Evolutionary conservation across 2,329 filamentous ascomycete species (phyloP).

Genomic region (Phaeosphaeriaceae sp.): DNA sequence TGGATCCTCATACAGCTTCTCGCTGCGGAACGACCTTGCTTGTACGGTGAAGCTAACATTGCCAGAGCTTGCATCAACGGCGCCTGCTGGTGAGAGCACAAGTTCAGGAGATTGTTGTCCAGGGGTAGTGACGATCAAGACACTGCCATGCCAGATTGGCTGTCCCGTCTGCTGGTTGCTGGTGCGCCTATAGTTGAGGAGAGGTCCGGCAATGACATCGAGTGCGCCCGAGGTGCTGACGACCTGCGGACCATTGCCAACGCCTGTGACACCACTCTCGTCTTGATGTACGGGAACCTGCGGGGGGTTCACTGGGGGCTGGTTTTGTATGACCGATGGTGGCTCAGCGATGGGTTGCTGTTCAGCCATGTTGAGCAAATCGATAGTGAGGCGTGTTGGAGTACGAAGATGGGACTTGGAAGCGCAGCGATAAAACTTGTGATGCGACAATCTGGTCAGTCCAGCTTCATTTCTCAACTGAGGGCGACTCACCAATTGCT

Average conservation of each 20-base stretch:
- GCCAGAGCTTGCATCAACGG: slow-evolving; percentile 30
- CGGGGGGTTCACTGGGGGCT: not conserved
- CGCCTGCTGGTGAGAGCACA: slow-evolving; percentile 61
- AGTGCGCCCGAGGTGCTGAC: slow-evolving; percentile 48
- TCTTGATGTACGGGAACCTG: slow-evolving; percentile 23
- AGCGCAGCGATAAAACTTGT: slow-evolving; percentile 10
- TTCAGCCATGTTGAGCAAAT: not conserved
- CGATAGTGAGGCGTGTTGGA: slow-evolving; percentile 3
- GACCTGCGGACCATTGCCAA: slow-evolving; percentile 54
- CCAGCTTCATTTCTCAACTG: slow-evolving; percentile 8
- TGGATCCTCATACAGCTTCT: slow-evolving; percentile 67
- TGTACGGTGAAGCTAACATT: slow-evolving; percentile 33
- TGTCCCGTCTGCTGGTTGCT: slow-evolving; percentile 57
- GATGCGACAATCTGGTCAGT: slow-evolving; percentile 15
- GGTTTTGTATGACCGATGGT: not conserved
- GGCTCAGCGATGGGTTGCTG: not conserved
- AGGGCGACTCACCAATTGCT: slow-evolving; percentile 17
- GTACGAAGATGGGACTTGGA: not conserved
- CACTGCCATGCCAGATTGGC: slow-evolving; percentile 80
- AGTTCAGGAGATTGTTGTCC: slow-evolving; percentile 70
- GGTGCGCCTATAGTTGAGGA: slow-evolving; percentile 81
- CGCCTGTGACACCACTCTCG: slow-evolving; percentile 40
- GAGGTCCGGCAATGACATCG: slow-evolving; percentile 73
- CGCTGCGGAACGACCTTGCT: slow-evolving; percentile 51
- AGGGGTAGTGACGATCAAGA: slow-evolving; percentile 80